These are phyloP conservation scores for Saccharomycodes ludwigii DNA, from an alignment of 805 yeast species.

Conservation along the genomic window DNA sequence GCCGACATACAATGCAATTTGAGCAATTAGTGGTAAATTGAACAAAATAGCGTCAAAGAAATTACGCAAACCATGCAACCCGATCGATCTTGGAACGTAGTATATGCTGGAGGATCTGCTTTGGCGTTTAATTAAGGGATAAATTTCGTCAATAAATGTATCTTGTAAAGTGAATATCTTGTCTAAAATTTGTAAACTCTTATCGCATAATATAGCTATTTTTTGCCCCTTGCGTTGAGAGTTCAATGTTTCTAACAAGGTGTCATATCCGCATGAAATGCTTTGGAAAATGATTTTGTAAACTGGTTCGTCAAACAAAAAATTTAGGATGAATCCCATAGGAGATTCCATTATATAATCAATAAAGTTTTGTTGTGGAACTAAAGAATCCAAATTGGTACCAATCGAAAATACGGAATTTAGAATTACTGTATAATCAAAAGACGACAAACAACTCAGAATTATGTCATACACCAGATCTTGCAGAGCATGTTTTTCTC, in stretches of 20 bases:
- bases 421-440: slow-evolving; percentile 40
- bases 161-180: slow-evolving; percentile 41
- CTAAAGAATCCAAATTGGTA: slow-evolving; percentile 37
- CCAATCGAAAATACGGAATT: slow-evolving; percentile 37
- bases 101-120: slow-evolving; percentile 9
- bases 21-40: slow-evolving; percentile 60
- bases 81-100: slow-evolving; percentile 25
- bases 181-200: slow-evolving; percentile 33
- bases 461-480: slow-evolving; percentile 39
- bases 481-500: slow-evolving; percentile 37
- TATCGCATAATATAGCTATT: background rate
- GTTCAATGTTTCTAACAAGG: slow-evolving; percentile 22
- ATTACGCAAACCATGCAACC: slow-evolving; percentile 48
- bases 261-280: slow-evolving; percentile 48
- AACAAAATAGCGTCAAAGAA: slow-evolving; percentile 64
- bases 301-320: slow-evolving; percentile 46
- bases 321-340: slow-evolving; percentile 50
- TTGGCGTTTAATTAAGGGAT: slow-evolving; percentile 23
- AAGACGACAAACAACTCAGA: slow-evolving; percentile 32
- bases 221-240: too few species aligned
- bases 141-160: slow-evolving; percentile 36
- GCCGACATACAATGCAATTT: slow-evolving; percentile 66
- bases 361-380: slow-evolving; percentile 31
- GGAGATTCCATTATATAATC: slow-evolving; percentile 55
- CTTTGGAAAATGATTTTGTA: slow-evolving; percentile 45